These are phyloP conservation scores for Bryum argenteum DNA, from an alignment of 225 moss, liverwort and hornwort species.

Conservation along the genomic window DNA sequence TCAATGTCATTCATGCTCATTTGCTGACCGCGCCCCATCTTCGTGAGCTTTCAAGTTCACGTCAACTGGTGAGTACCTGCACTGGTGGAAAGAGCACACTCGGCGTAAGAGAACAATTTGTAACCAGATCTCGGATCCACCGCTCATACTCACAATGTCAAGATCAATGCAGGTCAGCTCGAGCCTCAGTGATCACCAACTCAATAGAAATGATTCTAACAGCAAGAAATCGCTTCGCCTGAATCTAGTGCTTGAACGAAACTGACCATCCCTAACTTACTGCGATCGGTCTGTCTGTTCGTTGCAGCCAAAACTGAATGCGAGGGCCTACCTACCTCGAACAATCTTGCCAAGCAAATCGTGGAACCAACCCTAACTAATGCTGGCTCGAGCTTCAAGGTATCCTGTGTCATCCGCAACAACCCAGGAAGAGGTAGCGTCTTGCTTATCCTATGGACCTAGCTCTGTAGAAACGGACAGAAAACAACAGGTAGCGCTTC, in stretches of 20 bases:
- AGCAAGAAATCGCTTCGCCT: not conserved
- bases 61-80: slow-evolving; percentile 31
- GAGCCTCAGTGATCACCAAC: not conserved
- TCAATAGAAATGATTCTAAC: not conserved
- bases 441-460: not conserved
- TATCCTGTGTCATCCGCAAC: not conserved
- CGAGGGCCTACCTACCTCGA: slow-evolving; percentile 19
- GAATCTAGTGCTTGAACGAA: not conserved
- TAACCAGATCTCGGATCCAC: slow-evolving; percentile 8
- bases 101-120: not conserved
- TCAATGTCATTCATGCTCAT: slow-evolving; percentile 37
- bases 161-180: slow-evolving; percentile 17
- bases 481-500: not conserved
- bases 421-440: not conserved
- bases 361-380: slow-evolving; percentile 27
- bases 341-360: not conserved
- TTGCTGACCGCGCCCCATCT: slow-evolving; percentile 57
- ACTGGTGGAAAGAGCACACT: not conserved
- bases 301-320: not conserved
- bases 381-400: not conserved
- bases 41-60: slow-evolving; percentile 26
- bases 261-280: not conserved
- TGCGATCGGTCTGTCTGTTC: not conserved
- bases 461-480: not conserved
- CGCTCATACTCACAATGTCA: not conserved